A percentile compares a stretch with the other conserved stretches of the same genome.
Evolutionary conservation across 306 rosid genomes (phyloP).

Genomic region (Crataegus laevigata): DNA sequence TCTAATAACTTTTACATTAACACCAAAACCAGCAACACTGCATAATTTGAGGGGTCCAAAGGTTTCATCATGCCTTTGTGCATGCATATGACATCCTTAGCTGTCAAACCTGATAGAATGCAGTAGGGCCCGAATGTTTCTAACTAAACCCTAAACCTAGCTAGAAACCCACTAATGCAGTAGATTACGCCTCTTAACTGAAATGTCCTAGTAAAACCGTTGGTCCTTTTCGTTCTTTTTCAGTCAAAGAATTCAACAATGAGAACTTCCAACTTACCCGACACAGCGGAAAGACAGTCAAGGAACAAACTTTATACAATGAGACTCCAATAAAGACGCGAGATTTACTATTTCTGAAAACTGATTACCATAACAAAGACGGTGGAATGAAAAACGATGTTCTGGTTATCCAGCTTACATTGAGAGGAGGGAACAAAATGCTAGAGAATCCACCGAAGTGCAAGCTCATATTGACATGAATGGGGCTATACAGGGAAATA

Average conservation of each 20-base stretch:
- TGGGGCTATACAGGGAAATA: conserved; percentile 19
- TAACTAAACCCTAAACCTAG: conserved; percentile 16
- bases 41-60: conserved; percentile 15
- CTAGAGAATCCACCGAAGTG: conserved; percentile 4
- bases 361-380: conserved; percentile 3
- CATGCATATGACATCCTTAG: not conserved
- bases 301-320: not conserved
- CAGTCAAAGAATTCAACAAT: not conserved
- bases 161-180: not conserved
- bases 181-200: not conserved
- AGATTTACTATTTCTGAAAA: not conserved
- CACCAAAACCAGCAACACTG: not conserved
- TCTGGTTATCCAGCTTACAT: not conserved
- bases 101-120: conserved; percentile 9
- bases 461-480: conserved; percentile 12
- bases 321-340: not conserved
- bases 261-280: not conserved
- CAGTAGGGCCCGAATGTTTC: conserved; percentile 14
- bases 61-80: not conserved
- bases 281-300: not conserved
- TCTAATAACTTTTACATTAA: not conserved
- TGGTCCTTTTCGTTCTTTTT: not conserved
- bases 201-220: not conserved
- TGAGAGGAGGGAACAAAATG: conserved; percentile 1
- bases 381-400: not conserved